These are phyloP conservation scores for Trametes punicea DNA, from an alignment of 768 basidiomycete genomes.

Conservation along the genomic window DNA sequence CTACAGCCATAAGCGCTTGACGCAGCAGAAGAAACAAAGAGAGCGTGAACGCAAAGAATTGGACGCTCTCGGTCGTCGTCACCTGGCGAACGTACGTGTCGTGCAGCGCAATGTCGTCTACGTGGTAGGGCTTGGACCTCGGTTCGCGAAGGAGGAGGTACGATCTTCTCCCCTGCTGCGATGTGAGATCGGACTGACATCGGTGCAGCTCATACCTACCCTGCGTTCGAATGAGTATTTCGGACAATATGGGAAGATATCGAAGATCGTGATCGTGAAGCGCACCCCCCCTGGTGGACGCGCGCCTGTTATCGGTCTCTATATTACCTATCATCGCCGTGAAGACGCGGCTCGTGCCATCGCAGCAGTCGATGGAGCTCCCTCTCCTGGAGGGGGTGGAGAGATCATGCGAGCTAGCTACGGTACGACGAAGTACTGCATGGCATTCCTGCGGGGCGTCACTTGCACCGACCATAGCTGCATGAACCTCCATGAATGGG, in stretches of 20 bases:
- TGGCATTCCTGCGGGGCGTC: conserved; percentile 85
- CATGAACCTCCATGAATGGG: conserved; percentile 97
- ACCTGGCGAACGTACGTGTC: conserved; percentile 91
- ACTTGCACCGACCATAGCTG: conserved; percentile 86
- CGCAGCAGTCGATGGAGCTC: conserved; percentile 85
- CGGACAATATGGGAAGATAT: conserved; percentile 97
- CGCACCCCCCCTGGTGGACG: conserved; percentile 73
- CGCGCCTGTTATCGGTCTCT: conserved; percentile 82
- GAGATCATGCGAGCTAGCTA: conserved; percentile 91
- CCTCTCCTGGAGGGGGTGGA: conserved; percentile 85
- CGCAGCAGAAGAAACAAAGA: conserved; percentile 91
- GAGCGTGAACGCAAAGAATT: conserved; percentile 96
- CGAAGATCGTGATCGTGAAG: conserved; percentile 91
- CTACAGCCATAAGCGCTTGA: conserved; percentile 86
- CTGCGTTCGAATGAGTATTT: conserved; percentile 95
- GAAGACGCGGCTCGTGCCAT: conserved; percentile 96
- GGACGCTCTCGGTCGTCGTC: conserved; percentile 77
- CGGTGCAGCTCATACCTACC: conserved; percentile 74
- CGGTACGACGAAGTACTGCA: conserved; percentile 98
- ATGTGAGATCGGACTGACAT: conserved; percentile 8
- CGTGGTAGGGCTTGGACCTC: conserved; percentile 90
- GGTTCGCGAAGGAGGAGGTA: conserved; percentile 96
- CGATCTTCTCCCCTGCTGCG: conserved; percentile 25
- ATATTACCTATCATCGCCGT: conserved; percentile 91
- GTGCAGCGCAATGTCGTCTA: conserved; percentile 96